Evolutionary conservation across 1,284 basidiomycete genomes (phyloP), one percentile per base, ranked within the genome.

Genomic region (Cystobasidium pallidum): DNA sequence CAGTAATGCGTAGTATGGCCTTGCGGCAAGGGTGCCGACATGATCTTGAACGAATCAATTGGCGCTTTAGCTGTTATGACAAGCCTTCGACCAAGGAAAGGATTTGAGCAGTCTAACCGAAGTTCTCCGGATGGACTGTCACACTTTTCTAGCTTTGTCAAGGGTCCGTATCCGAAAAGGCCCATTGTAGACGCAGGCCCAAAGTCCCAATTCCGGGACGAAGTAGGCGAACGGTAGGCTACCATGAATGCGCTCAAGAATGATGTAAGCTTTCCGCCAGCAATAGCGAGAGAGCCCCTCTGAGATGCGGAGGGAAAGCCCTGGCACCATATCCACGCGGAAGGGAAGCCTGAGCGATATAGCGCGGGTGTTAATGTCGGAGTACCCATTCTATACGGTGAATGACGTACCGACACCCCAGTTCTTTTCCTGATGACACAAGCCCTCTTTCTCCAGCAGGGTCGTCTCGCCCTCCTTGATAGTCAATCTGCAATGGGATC

Each of bases 251-350:
- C 39, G 24, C 39, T 59, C 11, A 70, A 45, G 45, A 70, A 70
- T 2, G 57, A 51, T 3, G 55, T 70, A 11, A 70, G n/a, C 10
- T 30, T 43, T 7, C 67, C 67, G 3, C 67, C 67, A n/a, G 67
- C 67, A 45, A 70, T 59, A 0, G 58, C 67, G n/a, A 70, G 43
- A 21, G 67, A 70, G 24, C 67, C 67, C 19, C 30, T 59, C 21
- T 2, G 26, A 11, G 55, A 41, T 24, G 13, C 28, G 1, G 67
- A 45, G 0, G 67, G 32, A 47, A 70, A 70, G 8, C 57, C 67
- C 41, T 70, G 67, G 54, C 67, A 70, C 67, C 67, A 70, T 36
- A 70, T 61, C 67, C 67, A 70, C 19, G 67, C 67, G n/a, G 57
- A 36, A 13, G 67, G 67, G 58, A 70, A 70, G 45, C 67, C 67